Percentiles rank a stretch among this genome's conserved stretches.
Conservation (phyloP, 805 yeast species). For the Kodamaea neixiangensis region DNA sequence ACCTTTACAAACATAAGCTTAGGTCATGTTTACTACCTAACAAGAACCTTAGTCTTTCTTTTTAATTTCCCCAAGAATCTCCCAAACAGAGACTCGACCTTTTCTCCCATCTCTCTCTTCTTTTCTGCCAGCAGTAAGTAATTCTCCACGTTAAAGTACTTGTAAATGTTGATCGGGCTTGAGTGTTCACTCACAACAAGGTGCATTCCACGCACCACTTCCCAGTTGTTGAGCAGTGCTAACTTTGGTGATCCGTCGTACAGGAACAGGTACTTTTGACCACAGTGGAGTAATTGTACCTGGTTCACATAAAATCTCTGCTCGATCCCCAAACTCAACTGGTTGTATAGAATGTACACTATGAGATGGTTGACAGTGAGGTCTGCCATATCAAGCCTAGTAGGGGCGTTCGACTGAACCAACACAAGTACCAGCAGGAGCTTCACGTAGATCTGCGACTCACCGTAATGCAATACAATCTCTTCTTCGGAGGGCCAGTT, state of each 20-base stretch:
- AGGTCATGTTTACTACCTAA: too few relatives aligned
- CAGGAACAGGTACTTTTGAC: constrained; percentile 12
- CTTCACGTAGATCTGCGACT: constrained; percentile 17
- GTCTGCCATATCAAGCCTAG: constrained; percentile 6
- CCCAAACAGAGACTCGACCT: not conserved
- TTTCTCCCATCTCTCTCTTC: not conserved
- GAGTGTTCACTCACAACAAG: constrained; percentile 5
- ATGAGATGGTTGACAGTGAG: constrained; percentile 23
- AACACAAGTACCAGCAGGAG: constrained; percentile 18
- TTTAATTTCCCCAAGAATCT: not conserved
- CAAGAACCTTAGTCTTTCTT: not conserved
- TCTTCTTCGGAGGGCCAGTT: constrained; percentile 9
- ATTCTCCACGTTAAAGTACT: constrained; percentile 16
- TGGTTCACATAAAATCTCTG: constrained; percentile 19
- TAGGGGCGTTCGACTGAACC: constrained; percentile 13
- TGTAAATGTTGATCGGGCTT: constrained; percentile 11
- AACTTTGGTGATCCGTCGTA: constrained; percentile 4
- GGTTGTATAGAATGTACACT: constrained; percentile 20
- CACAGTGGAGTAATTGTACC: constrained; percentile 21
- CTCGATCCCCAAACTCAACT: constrained; percentile 6
- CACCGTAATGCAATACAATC: constrained; percentile 12
- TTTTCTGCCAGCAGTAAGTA: constrained; percentile 10
- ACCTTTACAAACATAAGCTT: too few relatives aligned
- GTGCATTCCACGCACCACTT: constrained; percentile 10
- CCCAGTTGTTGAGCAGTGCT: constrained; percentile 7